Evolutionary conservation across 164 flowering plant genomes (phyloP), one percentile per base, ranked within the genome.

Genomic region (Macadamia integrifolia): DNA sequence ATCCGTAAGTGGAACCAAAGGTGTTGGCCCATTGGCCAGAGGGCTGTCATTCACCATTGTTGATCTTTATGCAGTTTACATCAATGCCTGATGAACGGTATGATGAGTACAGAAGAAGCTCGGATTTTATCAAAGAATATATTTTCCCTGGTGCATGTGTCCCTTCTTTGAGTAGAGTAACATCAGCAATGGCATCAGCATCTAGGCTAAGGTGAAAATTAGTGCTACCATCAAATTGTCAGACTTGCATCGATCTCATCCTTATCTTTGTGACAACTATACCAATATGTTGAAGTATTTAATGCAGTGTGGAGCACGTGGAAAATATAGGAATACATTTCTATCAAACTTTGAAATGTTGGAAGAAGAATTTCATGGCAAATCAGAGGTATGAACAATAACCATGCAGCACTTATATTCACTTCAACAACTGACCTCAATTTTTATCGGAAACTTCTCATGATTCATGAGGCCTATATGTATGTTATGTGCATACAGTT

Each of bases 81-180:
- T 89, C 94, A 6, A 88, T 91, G 58, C 93, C 95, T 58, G 97
- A 93, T 67, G 84, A 87, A 73, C 77, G 91, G 18, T 91, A 93
- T 58, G 85, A 93, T n/a, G 95, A 90, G 71, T 83, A 89, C 76
- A 75, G 97, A 68, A 83, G 70, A 72, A 93, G 93, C 76, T 87
- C 96, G 17, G 95, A 86, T 79, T 93, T 93, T 68, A 88, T 93
- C 29, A 91, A 88, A 79, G 97, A 93, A 68, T 91, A 93, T 31
- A 93, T 93, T 55, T 93, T 93, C 66, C 97, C 96, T 11, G 93
- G 97, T 29, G 96, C 94, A 61, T 87, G 91, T 69, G 69, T 93
- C 59, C 97, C 96, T 48, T 88, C 88, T 15, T 73, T 93, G 48
- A 85, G 83, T 67, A 81, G 95, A 77, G 71, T 91, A 69, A 89